Conservation (phyloP, 2,329 filamentous ascomycete species). For the Pseudocercospora fuligena region DNA sequence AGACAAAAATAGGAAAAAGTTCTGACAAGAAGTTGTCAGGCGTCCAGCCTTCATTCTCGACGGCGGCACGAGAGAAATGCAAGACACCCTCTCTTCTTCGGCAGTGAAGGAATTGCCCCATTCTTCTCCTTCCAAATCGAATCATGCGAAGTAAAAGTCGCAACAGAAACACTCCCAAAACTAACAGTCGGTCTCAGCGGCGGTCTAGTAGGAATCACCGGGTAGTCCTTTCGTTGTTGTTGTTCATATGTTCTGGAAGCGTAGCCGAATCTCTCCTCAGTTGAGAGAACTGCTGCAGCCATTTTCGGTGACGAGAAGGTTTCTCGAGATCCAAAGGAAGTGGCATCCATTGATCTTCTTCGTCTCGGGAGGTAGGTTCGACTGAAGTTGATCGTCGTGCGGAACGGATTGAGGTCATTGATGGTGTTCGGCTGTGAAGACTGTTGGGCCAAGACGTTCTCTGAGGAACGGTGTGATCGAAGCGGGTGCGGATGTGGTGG, state of each 20-base stretch:
- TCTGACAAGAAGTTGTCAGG: too few relatives aligned
- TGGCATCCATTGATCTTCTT: constrained; percentile 20
- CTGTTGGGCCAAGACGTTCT: constrained; percentile 23
- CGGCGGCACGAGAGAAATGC: neutral
- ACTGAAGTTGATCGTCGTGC: constrained; percentile 20
- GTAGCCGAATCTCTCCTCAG: constrained; percentile 32
- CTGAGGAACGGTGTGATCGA: constrained; percentile 26
- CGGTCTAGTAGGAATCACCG: constrained; percentile 24
- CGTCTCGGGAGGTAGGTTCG: constrained; percentile 14
- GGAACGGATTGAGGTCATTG: constrained; percentile 1
- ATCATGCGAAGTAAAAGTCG: constrained; percentile 26
- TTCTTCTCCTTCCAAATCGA: constrained; percentile 14
- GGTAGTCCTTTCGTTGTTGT: constrained; percentile 14
- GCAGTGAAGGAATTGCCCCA: too few relatives aligned
- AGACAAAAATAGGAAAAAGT: neutral
- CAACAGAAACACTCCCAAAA: constrained; percentile 24
- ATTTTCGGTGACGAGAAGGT: constrained; percentile 13
- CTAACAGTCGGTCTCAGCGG: constrained; percentile 27
- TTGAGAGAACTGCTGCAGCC: constrained; percentile 14
- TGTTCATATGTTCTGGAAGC: constrained; percentile 17
- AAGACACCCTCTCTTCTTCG: neutral
- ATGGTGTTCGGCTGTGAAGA: constrained; percentile 13
- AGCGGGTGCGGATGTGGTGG: constrained; percentile 25
- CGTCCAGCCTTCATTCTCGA: neutral
- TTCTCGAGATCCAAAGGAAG: constrained; percentile 12